A percentile compares a stretch with the other conserved stretches of the same genome.
These are phyloP conservation scores for Cetraspora pellucida DNA, from an alignment of 192 early-diverging fungal genomes.

Conservation along the genomic window DNA sequence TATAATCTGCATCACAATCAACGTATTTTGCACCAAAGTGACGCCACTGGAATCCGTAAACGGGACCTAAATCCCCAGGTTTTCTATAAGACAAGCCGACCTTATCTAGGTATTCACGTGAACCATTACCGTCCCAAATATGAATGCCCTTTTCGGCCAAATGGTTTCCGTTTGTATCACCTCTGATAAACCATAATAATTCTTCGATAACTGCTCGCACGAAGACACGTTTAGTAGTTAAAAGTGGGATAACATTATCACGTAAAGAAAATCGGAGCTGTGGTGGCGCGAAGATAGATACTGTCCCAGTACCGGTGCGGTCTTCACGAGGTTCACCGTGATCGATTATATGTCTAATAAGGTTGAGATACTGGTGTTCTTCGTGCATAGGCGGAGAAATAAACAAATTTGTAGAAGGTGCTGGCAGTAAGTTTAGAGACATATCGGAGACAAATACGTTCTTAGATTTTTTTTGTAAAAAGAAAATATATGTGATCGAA, in stretches of 20 bases:
- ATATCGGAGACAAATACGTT: neutral
- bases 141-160: slow-evolving; percentile 74
- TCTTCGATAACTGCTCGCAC: slow-evolving; percentile 91
- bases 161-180: slow-evolving; percentile 80
- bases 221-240: slow-evolving; percentile 96
- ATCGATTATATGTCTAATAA: slow-evolving; percentile 72
- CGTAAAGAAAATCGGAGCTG: slow-evolving; percentile 82
- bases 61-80: slow-evolving; percentile 90
- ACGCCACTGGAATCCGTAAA: slow-evolving; percentile 99
- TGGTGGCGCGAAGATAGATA: slow-evolving; percentile 83
- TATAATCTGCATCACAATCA: slow-evolving; percentile 83
- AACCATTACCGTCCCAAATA: slow-evolving; percentile 92
- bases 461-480: no score
- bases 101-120: slow-evolving; percentile 85
- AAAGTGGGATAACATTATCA: slow-evolving; percentile 77
- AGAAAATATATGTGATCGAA: no score
- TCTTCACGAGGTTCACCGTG: slow-evolving; percentile 77
- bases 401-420: no score
- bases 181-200: slow-evolving; percentile 93
- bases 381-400: slow-evolving; percentile 61
- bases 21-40: slow-evolving; percentile 95
- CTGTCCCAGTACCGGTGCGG: slow-evolving; percentile 87
- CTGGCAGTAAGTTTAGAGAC: neutral
- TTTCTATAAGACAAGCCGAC: slow-evolving; percentile 72
- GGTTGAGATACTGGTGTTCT: slow-evolving; percentile 87